These are phyloP conservation scores for Diaporthe ilicicola DNA, from an alignment of 2,329 filamentous ascomycete species.

Conservation along the genomic window DNA sequence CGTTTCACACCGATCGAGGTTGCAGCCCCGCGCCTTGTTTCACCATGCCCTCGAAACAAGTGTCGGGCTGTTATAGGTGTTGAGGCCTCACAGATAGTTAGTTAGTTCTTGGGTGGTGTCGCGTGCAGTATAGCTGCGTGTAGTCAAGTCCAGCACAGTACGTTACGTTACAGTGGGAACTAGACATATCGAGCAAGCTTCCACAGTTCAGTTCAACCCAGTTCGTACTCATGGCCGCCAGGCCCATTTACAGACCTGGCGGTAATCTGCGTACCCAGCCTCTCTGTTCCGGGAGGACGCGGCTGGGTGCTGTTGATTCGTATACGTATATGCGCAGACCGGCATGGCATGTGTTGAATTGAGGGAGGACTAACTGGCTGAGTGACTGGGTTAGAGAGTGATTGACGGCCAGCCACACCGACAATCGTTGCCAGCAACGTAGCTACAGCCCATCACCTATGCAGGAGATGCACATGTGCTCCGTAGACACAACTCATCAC, in stretches of 20 bases:
- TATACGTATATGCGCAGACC: background rate
- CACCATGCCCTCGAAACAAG: constrained; percentile 18
- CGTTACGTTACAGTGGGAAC: background rate
- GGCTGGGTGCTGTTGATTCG: constrained; percentile 11
- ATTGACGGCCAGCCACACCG: constrained; percentile 22
- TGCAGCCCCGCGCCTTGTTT: background rate
- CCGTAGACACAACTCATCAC: constrained; percentile 18
- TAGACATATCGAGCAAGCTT: constrained; percentile 30
- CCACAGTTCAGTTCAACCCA: background rate
- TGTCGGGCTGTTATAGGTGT: constrained; percentile 12
- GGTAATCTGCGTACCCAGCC: constrained; percentile 1
- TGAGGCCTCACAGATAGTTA: constrained; percentile 22
- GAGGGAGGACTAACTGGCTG: background rate
- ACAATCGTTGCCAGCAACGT: constrained; percentile 18
- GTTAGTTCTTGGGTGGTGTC: background rate
- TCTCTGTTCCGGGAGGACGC: background rate
- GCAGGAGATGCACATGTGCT: constrained; percentile 18
- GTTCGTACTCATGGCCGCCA: background rate
- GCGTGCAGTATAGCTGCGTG: background rate
- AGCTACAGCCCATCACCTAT: constrained; percentile 1
- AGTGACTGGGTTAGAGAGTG: background rate
- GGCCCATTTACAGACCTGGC: too few relatives aligned
- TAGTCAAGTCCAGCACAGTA: background rate
- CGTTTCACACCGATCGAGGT: constrained; percentile 5
- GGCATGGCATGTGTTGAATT: background rate